Base-by-base conservation (phyloP, 768 basidiomycete species). In the Scleroderma bovista region DNA sequence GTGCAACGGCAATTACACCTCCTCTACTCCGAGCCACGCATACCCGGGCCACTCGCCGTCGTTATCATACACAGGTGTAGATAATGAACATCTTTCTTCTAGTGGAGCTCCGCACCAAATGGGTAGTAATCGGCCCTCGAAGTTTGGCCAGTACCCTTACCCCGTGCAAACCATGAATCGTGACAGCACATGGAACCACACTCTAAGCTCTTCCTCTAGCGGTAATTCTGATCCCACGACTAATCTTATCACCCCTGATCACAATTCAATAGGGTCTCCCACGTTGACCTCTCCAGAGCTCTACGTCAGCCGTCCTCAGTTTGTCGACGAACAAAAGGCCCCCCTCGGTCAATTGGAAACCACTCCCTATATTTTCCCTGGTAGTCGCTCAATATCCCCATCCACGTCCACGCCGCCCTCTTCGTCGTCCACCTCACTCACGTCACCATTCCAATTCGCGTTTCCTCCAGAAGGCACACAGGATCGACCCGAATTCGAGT, bases 321-420 rank as follows among this genome's bases (percentile, higher is more conserved):
- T 70, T 47, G 64, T 63, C 22, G 83, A 84, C 37, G 84, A 84
- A 47, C 76, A 80, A 57, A 85, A 85, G 60, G 58, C 75, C 22
- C 58, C 74, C 37, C 54, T 82, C 50, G 75, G 71, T 54, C 72
- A 68, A 54, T 63, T 85, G 52, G 77, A 82, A 53, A 65, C 75
- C 20, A 69, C 77, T 11, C 74, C 80, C 13, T 84, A 86, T 60
- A 71, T 79, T 47, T 84, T 81, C 63, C 72, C 81, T 13, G 73
- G 71, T 51, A 87, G 84, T 63, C 82, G 87, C 44, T 86, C 87
- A 16, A 74, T 86, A 56, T 88, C 87, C 7, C 85, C 86, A 34
- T 75, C 78, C 24, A 73, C 77, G 19, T 83, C 86, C 2, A 81
- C 81, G 33, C 77, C 75, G 17, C 72, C 74, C 46, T 78, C 83